Evolutionary conservation across 2,329 filamentous ascomycete genomes (phyloP).

Genomic region (Fusarium transvaalense): DNA sequence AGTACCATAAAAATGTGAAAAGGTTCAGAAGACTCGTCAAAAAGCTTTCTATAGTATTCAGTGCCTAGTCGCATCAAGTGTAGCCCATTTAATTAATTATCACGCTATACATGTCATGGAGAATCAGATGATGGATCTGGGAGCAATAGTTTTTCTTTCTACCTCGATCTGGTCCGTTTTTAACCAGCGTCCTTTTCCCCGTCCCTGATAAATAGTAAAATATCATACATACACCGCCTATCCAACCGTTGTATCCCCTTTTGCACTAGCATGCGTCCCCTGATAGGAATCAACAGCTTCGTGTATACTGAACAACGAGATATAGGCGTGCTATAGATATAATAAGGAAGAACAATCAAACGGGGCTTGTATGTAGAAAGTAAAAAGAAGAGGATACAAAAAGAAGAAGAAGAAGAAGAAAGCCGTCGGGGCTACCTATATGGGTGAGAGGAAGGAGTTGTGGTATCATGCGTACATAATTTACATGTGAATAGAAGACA

Average conservation of each 20-base stretch:
- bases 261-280: slow-evolving; percentile 8
- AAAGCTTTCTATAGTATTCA: neutral
- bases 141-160: slow-evolving; percentile 34
- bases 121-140: slow-evolving; percentile 2
- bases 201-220: slow-evolving; percentile 11
- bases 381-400: slow-evolving; percentile 24
- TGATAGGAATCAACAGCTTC: slow-evolving; percentile 14
- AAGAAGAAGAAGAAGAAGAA: slow-evolving; percentile 10
- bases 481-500: slow-evolving; percentile 39
- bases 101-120: neutral
- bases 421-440: slow-evolving; percentile 28
- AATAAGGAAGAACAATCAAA: slow-evolving; percentile 16
- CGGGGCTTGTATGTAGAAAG: slow-evolving; percentile 24
- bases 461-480: slow-evolving; percentile 45
- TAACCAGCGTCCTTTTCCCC: slow-evolving; percentile 12
- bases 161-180: slow-evolving; percentile 27
- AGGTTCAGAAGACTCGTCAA: neutral
- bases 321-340: neutral
- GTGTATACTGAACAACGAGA: slow-evolving; percentile 16
- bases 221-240: slow-evolving; percentile 17
- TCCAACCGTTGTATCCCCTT: slow-evolving; percentile 21
- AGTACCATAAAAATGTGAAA: slow-evolving; percentile 21
- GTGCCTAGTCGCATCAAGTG: neutral
- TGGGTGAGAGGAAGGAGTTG: slow-evolving; percentile 24
- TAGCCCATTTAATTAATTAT: neutral